Percentiles rank a stretch among this genome's conserved stretches.
Evolutionary conservation across 352 stramenopile species (phyloP).

Genomic region (Phytophthora meadii): DNA sequence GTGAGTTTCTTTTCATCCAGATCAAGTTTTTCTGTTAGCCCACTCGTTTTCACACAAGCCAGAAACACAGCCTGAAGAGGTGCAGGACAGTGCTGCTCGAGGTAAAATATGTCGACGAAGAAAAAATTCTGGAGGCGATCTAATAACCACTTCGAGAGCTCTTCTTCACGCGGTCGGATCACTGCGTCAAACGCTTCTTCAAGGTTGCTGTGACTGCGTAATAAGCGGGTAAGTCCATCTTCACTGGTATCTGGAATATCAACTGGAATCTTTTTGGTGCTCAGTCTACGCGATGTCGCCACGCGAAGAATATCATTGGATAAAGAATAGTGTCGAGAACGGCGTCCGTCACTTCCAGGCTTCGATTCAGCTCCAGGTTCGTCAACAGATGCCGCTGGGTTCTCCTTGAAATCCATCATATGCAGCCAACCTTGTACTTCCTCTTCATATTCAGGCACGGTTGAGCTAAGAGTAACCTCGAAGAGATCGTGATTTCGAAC

Average conservation of each 20-base stretch:
- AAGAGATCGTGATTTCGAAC: constrained; percentile 74
- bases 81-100: constrained; percentile 51
- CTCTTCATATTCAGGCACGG: constrained; percentile 68
- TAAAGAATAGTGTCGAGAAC: constrained; percentile 32
- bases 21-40: constrained; percentile 49
- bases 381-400: constrained; percentile 10
- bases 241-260: constrained; percentile 26
- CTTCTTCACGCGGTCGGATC: constrained; percentile 22
- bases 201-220: constrained; percentile 14
- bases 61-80: constrained; percentile 64
- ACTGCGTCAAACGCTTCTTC: constrained; percentile 9
- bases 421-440: constrained; percentile 77
- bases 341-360: constrained; percentile 20
- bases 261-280: constrained; percentile 27
- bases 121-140: constrained; percentile 64
- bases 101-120: constrained; percentile 70
- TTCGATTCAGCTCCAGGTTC: constrained; percentile 1
- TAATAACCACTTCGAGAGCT: constrained; percentile 58
- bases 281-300: constrained; percentile 50
- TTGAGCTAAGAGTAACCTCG: constrained; percentile 58
- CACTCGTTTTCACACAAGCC: constrained; percentile 64
- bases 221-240: constrained; percentile 25
- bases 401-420: constrained; percentile 69
- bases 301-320: constrained; percentile 44
- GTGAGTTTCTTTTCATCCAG: constrained; percentile 54